Evolutionary conservation across 805 yeast species (phyloP), one percentile per base, ranked within the genome.

Genomic region (Pichia rugopelliculosa): DNA sequence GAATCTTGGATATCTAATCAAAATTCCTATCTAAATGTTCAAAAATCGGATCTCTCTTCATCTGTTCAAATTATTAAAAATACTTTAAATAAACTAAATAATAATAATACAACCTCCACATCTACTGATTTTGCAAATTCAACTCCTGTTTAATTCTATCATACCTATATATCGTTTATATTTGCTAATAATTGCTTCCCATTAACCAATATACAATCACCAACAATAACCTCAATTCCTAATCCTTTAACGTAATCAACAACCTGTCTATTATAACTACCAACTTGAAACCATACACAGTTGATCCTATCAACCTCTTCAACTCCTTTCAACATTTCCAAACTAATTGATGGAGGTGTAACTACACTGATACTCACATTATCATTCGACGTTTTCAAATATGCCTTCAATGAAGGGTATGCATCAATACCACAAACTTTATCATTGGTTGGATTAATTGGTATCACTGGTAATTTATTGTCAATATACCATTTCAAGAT

Each of bases 201-300:
- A 44, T 76, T 70, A 2, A 84, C 86, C 50, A 87, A 65, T 39
- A 87, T 79, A 65, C 96, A 87, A 52, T 80, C 80, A 18, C 79
- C 86, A 56, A 76, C 72, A 33, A 65, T 65, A 18, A 75, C 63
- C 4, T 18, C 61, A 60, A 60, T n/a, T 66, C 75, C 49, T 63
- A 60, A 27, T 51, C 58, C 41, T 55, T 47, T 36, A 17, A 59
- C 56, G 18, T 48, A 63, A 1, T 72, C 66, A 17, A 83, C 67
- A 3, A 76, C 77, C 12, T 68, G 71, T 3, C 60, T 58, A 56
- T 83, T 80, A 54, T 76, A 85, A 21, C 88, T 76, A 0, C 95
- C 95, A 0, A 95, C 95, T 59, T 87, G 95, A 54, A 84, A 80
- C 95, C 95, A 87, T 15, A 85, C 66, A 1, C 82, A 79, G 55